Base-by-base conservation (phyloP, 1,139 yeast species). In the Chernovozyma sophiae-reginae region DNA sequence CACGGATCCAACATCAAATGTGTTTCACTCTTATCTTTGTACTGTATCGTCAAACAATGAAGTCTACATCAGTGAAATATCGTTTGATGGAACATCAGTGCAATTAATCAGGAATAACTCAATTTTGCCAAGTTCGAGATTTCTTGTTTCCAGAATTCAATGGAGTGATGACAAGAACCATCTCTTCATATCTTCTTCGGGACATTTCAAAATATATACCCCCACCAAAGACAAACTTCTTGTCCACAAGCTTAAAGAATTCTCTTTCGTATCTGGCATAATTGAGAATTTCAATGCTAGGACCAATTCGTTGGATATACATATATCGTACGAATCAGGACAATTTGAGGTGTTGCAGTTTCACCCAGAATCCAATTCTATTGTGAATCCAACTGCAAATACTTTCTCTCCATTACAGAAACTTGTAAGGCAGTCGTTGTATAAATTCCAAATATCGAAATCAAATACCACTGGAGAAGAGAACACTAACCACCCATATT, bases 311-410 rank as follows among this genome's bases (percentile, higher is more conserved):
- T 19, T 44, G n/a, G 35, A 32, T 14, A 33, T 46, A 1, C 39
- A 47, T 14, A 23, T 56, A 16, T 45, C 52, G 7, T 58, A 46
- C 35, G 73, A 68, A 39, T 49, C 52, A 35, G 70, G 71, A 1
- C 44, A 48, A 7, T 55, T 64, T 25, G 55, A 55, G 12, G 30
- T 15, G 4, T 11, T 25, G 6, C 33, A 15, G 7, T 25, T 8
- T 34, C 10, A 20, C 10, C 23, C 23, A 6, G 10, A 20, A 7
- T 20, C 23, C 10, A 20, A 20, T 20, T 20, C 15, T 14, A 5
- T 29, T 6, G 6, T 8, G 15, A 7, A 8, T 8, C 31, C 23
- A n/a, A 14, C 15, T 6, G 10, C 6, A 10, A 20, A 20, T 12
- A 26, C 6, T 12, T 11, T 14, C 13, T 12, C 32, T n/a, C 22